Evolutionary conservation across 2,329 filamentous ascomycete species (phyloP), one percentile per base, ranked within the genome.

Genomic region (Diaporthe nobilis): DNA sequence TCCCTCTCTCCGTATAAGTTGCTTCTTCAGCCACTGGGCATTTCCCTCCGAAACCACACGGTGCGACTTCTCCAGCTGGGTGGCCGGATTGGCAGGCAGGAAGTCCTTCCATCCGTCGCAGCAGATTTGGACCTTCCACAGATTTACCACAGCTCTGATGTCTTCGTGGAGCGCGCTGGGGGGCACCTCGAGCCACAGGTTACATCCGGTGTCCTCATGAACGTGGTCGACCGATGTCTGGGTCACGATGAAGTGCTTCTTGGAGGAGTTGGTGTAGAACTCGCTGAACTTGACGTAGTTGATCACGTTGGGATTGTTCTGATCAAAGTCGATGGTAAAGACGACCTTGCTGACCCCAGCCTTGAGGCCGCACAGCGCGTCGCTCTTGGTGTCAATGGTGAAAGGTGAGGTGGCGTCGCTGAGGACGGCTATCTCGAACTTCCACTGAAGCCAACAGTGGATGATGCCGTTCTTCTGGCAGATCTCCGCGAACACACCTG

Each of bases 201-300:
- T 17, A 39, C 75, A 77, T 7, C 20, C 31, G 12, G 60, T 55
- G 28, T 65, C 73, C 10, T 72, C 55, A 17, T 72, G 51, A 9
- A 68, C 20, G 31, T 77, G 75, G 25, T 72, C 47, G 20, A 77
- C 25, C 4, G 75, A 77, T 8, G 75, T 75, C 47, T 75, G 68
- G 3, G 75, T 77, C 4, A 77, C 63, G 13, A 77, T 49, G 5
- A 20, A 77, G 22, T 73, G 37, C n/a, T 72, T 67, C 22, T 57
- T 57, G 4, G 70, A 39, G 6, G 15, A 7, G n/a, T 44, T 39
- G 13, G 28, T 49, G 60, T 74, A 65, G 15, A 17, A 39, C 39
- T 77, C 75, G n/a, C 44, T 65, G 47, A 77, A 77, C 13, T 65
- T 63, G 28, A 75, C 47, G 34, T 51, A 72, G 7, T 72, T 42